Conservation (phyloP, 139 green algal species). For the Limnomonas spitsbergensis region DNA sequence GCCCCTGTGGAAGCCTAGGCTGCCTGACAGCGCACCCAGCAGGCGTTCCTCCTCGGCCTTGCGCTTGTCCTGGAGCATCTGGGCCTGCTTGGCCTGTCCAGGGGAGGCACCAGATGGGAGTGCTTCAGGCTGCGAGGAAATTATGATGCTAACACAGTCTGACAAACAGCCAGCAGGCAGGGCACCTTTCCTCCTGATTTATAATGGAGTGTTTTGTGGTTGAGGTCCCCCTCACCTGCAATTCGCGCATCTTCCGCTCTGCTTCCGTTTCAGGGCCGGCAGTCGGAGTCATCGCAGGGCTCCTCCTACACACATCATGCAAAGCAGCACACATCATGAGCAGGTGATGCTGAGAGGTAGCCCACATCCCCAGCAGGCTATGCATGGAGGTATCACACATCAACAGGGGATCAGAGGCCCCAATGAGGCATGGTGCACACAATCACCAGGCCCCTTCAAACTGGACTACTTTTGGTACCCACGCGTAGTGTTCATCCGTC, state of each 20-base stretch:
- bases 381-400: background rate
- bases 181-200: no score
- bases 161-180: no score
- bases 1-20: conserved; percentile 51
- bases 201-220: no score
- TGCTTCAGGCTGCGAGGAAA: background rate
- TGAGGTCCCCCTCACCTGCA: conserved; percentile 30
- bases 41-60: conserved; percentile 83
- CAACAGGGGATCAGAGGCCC: no score
- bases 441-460: no score
- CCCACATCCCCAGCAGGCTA: background rate
- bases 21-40: conserved; percentile 53
- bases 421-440: no score
- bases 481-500: no score
- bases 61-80: conserved; percentile 80
- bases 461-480: no score
- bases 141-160: no score
- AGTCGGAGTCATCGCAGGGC: background rate
- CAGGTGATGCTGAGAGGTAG: conserved; percentile 8
- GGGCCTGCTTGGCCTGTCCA: conserved; percentile 78
- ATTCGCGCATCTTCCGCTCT: conserved; percentile 74
- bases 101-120: no score
- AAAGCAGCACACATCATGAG: conserved; percentile 4
- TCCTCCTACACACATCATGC: conserved; percentile 4
- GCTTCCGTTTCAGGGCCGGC: conserved; percentile 48